Base-by-base conservation (phyloP, 2,329 filamentous ascomycete species). In the Fusarium continuum region DNA sequence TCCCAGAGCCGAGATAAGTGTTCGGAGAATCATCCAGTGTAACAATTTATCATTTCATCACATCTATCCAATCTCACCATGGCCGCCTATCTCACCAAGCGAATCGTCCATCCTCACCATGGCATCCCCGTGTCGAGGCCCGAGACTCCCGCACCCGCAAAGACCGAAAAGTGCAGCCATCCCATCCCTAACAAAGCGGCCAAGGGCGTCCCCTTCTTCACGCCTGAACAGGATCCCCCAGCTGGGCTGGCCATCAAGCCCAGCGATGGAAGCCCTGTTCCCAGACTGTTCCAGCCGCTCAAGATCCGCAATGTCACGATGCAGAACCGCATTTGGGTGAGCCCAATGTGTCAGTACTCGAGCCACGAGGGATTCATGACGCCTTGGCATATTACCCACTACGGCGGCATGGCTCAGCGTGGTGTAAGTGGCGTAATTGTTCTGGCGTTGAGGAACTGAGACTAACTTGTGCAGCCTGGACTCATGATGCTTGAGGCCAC, bases 301-400 rank as follows among this genome's bases (percentile, higher is more conserved):
- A 79, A 74, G 40, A 80, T 84, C 48, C 78, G 82, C 7, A 76
- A 75, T 14, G 56, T 80, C 17, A 75, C 72, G 13, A 69, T 84
- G 63, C 78, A 74, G 25, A 83, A 84, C 61, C 79, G 81, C 13
- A 76, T 83, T 51, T 75, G 79, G 64, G 65, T 81, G 17, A 76
- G 78, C 23, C 81, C 81, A 2, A 76, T 83, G 70, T 83, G 81
- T 58, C 80, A 82, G 64, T 82, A 81, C 62, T 78, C 75, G 6
- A 75, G 79, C 3, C 67, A 76, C 23, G 74, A 80, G 32, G 78
- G 91, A 9, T 88, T 91, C 72, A 82, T 85, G 63, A 91, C 87
- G 0, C 77, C 84, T 57, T 93, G 89, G 89, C 90, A 93, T 72
- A 74, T 89, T 29, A 85, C 90, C 3, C 91, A 93, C 67, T 79